A percentile compares a stretch with the other conserved stretches of the same genome.
Conservation (phyloP, 768 basidiomycete species). For the Suillus sp. region DNA sequence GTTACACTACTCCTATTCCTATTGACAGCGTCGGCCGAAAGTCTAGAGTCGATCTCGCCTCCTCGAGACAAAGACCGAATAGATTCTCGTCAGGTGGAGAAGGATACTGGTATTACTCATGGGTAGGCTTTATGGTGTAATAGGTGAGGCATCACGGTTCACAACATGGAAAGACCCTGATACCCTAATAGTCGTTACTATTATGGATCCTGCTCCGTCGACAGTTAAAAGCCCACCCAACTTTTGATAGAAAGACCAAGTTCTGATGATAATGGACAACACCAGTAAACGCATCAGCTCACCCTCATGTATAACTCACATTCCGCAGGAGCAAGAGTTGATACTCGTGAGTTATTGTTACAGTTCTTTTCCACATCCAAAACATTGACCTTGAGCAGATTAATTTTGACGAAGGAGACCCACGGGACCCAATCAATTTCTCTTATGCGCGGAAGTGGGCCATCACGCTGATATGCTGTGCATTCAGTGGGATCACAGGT, state of each 20-base stretch:
- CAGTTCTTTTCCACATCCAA: background rate
- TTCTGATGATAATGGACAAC: constrained; percentile 1
- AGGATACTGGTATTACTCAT: background rate
- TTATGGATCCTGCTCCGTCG: background rate
- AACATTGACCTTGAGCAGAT: constrained; percentile 28
- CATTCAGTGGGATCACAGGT: constrained; percentile 28
- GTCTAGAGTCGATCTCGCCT: background rate
- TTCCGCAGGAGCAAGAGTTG: background rate
- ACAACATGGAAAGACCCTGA: background rate
- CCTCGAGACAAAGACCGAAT: background rate
- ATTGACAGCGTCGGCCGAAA: background rate
- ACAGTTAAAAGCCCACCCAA: background rate
- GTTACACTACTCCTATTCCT: background rate
- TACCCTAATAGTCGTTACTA: background rate
- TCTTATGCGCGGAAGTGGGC: constrained; percentile 43
- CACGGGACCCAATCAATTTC: constrained; percentile 42
- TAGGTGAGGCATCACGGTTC: background rate
- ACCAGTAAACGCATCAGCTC: background rate
- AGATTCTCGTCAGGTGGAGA: background rate
- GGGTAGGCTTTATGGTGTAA: background rate
- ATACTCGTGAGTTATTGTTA: background rate
- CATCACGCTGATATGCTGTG: constrained; percentile 36
- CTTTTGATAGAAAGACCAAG: background rate
- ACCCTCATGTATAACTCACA: background rate
- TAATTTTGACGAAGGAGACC: constrained; percentile 41